Base-by-base conservation (phyloP, 78 protist species). In the Dictyostelium citrinum region DNA sequence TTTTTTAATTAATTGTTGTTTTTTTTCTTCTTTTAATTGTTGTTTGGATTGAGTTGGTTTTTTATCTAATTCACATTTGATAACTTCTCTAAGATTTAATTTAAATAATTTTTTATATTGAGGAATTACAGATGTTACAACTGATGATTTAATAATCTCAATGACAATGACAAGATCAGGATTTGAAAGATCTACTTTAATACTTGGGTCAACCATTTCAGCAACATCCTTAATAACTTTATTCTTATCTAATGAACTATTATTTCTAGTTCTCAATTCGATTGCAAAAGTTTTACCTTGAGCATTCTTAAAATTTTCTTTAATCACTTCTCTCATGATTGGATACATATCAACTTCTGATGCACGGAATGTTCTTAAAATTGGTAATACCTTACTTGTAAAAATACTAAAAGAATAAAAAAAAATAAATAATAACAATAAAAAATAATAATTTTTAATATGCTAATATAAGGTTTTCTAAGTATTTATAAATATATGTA, bases 251-350 rank as follows among this genome's bases (percentile, higher is more conserved):
- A 74, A 29, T 17, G 41, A 5, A 22, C 4, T 24, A 64, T 77
- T 77, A n/a, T 86, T 86, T 77, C 92, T 86, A 12, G 51, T 68
- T 77, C 92, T 86, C 3, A 60, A 31, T 43, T 86, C 92, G 43
- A 86, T 77, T n/a, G 80, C 77, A 77, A 86, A 86, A 5, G 75
- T 27, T n/a, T 74, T 33, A 58, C 72, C 72, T 20, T 76, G 9
- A 72, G 24, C 35, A 24, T 58, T 16, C 9, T 61, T 41, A 72
- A 86, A 61, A 39, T 39, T 9, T 3, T 86, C 33, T 14, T 84
- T 33, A 22, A 84, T 58, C 7, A 84, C 16, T 3, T 29, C 64
- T 58, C 29, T 35, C 49, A 75, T 58, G 8, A 84, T 55, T 33
- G 82, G 83, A 20, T 46, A 16, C 7, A 84, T 35, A 71, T 84